phyloP scores from a whole-genome alignment of 2,329 filamentous ascomycete genomes.

The Sporothrix phasma region DNA sequence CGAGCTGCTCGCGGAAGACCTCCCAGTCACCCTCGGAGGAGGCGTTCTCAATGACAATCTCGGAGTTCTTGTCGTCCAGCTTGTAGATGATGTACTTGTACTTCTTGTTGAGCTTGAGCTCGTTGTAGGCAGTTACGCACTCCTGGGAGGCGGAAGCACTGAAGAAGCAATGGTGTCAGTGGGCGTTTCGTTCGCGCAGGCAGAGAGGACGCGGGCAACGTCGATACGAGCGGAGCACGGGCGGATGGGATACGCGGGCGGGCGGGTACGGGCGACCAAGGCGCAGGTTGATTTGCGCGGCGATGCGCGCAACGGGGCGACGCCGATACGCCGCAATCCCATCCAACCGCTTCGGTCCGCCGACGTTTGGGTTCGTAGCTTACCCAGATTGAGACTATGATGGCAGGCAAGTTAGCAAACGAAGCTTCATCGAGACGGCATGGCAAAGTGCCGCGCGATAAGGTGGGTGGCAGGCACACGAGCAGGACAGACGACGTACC shows the following conservation, averaged over 20 bases:
- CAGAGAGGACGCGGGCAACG: neutral
- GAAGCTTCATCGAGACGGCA: neutral
- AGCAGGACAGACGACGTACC: slow-evolving; percentile 12
- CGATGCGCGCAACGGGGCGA: neutral
- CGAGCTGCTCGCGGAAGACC: slow-evolving; percentile 64
- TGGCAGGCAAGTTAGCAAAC: neutral
- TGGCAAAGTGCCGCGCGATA: neutral
- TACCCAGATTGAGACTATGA: slow-evolving; percentile 59
- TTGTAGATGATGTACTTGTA: slow-evolving; percentile 85
- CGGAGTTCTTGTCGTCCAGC: slow-evolving; percentile 71
- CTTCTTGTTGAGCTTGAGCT: slow-evolving; percentile 73
- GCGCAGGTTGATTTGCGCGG: neutral
- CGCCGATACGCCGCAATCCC: neutral
- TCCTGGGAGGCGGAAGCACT: slow-evolving; percentile 62
- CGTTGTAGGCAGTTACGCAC: slow-evolving; percentile 64
- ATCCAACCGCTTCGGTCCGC: neutral
- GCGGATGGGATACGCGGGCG: neutral
- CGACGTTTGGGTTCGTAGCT: neutral
- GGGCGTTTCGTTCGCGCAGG: neutral
- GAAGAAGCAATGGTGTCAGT: slow-evolving; percentile 15
- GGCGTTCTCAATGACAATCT: slow-evolving; percentile 71
- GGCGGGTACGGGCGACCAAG: neutral
- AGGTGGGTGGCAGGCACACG: slow-evolving; percentile 1
- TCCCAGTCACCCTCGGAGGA: slow-evolving; percentile 59
- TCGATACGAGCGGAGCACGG: neutral